Conservation (phyloP, 2,329 filamentous ascomycete genomes). For the Cladorrhinum sp. region DNA sequence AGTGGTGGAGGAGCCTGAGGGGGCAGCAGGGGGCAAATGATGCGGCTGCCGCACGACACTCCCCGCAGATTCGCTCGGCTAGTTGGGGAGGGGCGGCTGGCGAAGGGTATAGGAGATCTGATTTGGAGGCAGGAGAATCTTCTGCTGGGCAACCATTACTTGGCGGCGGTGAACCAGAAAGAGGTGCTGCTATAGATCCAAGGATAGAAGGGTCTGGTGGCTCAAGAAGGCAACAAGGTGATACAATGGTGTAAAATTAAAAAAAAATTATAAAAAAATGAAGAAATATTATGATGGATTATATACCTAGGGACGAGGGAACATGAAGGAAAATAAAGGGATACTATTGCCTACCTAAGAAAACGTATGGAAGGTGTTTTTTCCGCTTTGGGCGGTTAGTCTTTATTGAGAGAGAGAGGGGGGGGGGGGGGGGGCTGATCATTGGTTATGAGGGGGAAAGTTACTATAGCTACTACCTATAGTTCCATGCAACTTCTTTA, state of each 20-base stretch:
- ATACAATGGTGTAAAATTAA: neutral
- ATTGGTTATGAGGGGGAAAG: no score
- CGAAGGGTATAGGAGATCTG: constrained; percentile 1
- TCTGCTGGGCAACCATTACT: constrained; percentile 1
- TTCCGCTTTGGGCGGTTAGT: no score
- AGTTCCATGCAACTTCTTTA: no score
- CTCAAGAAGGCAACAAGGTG: neutral
- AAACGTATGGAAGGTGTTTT: no score
- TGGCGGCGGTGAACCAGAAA: neutral
- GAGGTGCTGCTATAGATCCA: neutral
- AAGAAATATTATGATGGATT: neutral
- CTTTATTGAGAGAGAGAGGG: no score
- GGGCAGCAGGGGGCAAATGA: constrained; percentile 7
- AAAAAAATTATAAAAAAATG: no score
- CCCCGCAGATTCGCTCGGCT: constrained; percentile 1
- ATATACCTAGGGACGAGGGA: neutral
- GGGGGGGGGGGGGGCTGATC: no score
- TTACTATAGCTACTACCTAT: no score
- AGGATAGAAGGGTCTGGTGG: neutral
- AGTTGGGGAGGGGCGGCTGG: constrained; percentile 5
- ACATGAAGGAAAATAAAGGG: no score
- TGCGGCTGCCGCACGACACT: neutral
- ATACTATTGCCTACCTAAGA: no score
- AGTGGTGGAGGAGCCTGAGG: constrained; percentile 47
- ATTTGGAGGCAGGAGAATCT: neutral